Conservation (phyloP, 2,329 filamentous ascomycete species). For the Karstenula rhodostoma region DNA sequence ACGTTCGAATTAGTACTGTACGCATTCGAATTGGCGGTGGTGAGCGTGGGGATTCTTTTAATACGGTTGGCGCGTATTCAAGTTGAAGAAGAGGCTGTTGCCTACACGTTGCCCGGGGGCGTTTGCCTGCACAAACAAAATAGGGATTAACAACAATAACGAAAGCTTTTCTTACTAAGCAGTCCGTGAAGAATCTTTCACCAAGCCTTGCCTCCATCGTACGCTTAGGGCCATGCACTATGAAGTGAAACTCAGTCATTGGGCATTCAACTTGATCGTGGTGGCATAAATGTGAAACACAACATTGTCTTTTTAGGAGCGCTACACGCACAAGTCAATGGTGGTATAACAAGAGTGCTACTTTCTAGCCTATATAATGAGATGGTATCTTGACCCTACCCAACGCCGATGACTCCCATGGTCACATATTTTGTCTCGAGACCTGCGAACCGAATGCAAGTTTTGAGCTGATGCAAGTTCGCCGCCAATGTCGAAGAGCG, state of each 20-base stretch:
- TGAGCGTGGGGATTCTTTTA: background rate
- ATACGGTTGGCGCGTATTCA: background rate
- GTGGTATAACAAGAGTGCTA: background rate
- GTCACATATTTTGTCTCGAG: background rate
- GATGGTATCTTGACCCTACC: conserved; percentile 12
- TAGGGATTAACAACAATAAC: background rate
- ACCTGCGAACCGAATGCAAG: background rate
- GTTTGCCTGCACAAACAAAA: no score
- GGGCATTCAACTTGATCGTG: background rate
- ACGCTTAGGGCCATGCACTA: background rate
- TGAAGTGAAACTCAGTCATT: background rate
- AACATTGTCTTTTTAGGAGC: background rate
- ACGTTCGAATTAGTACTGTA: background rate
- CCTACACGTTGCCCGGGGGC: background rate
- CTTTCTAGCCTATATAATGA: conserved; percentile 1
- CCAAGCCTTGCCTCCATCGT: background rate
- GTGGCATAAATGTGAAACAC: background rate
- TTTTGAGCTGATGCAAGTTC: background rate
- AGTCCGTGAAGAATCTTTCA: background rate
- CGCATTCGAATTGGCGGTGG: background rate
- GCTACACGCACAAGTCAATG: background rate
- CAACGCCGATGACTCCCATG: conserved; percentile 7
- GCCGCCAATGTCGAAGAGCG: background rate
- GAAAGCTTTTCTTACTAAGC: background rate
- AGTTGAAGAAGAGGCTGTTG: background rate